Evolutionary conservation across 768 basidiomycete genomes (phyloP).

Genomic region (Leccinum fibrillosum): DNA sequence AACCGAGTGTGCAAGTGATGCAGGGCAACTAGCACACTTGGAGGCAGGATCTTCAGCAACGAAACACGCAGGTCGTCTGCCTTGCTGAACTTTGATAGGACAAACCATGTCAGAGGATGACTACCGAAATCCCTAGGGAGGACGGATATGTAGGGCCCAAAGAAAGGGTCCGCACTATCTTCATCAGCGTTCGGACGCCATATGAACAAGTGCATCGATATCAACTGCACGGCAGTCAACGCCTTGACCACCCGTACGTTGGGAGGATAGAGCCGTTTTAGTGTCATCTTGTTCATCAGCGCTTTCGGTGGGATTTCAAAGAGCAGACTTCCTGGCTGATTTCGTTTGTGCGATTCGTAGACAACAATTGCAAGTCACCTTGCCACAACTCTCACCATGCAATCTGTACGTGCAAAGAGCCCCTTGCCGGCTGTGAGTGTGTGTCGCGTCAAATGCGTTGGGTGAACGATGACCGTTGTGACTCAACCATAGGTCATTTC

Average conservation of each 20-base stretch:
- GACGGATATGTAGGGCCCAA: constrained; percentile 76
- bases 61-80: constrained; percentile 15
- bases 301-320: constrained; percentile 69
- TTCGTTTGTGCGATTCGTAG: constrained; percentile 1
- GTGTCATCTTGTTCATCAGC: constrained; percentile 70
- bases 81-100: constrained; percentile 25
- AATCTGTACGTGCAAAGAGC: constrained; percentile 50
- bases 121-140: constrained; percentile 69
- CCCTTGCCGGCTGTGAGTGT: constrained; percentile 60
- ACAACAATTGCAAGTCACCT: constrained; percentile 20
- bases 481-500: constrained; percentile 48
- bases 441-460: constrained; percentile 5
- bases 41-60: constrained; percentile 48
- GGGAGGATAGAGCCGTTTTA: constrained; percentile 55
- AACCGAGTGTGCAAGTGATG: constrained; percentile 47
- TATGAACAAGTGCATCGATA: constrained; percentile 77
- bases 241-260: constrained; percentile 14
- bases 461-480: constrained; percentile 3
- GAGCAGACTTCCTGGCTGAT: constrained; percentile 52
- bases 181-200: constrained; percentile 47
- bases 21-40: constrained; percentile 41
- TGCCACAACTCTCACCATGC: constrained; percentile 36
- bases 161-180: constrained; percentile 50
- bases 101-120: constrained; percentile 83
- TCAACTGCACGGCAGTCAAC: constrained; percentile 67